Percentiles rank a stretch among this genome's conserved stretches.
These are phyloP conservation scores for Rhizoctonia solani DNA, from an alignment of 1,284 basidiomycete genomes.

Conservation along the genomic window DNA sequence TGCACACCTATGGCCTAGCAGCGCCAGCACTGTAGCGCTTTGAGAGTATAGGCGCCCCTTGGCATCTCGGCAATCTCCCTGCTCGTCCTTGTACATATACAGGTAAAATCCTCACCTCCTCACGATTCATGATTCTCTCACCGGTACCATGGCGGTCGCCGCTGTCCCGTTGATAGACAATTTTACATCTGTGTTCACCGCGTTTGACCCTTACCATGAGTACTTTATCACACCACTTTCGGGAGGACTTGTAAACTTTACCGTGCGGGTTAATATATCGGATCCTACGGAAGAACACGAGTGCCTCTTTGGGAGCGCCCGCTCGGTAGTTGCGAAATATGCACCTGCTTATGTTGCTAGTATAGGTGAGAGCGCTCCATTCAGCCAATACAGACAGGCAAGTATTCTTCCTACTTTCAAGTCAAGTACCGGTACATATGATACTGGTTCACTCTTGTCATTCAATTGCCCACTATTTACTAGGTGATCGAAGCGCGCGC, in stretches of 20 bases:
- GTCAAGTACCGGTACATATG: background rate
- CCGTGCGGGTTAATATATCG: background rate
- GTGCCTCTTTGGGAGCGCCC: background rate
- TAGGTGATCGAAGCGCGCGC: slow-evolving; percentile 24
- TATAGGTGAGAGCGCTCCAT: slow-evolving; percentile 18
- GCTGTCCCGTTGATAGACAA: background rate
- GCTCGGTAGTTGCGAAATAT: slow-evolving; percentile 19
- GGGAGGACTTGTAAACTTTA: slow-evolving; percentile 10
- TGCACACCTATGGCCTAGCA: too few relatives aligned
- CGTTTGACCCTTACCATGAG: slow-evolving; percentile 19
- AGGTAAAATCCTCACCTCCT: too few relatives aligned
- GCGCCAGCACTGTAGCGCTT: too few relatives aligned
- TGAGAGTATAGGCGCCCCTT: too few relatives aligned
- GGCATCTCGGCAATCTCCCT: too few relatives aligned
- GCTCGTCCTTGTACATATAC: too few relatives aligned
- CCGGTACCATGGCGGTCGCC: too few relatives aligned
- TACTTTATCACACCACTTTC: slow-evolving; percentile 6
- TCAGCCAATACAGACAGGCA: slow-evolving; percentile 25
- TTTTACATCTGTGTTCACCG: background rate
- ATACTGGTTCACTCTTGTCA: too few relatives aligned
- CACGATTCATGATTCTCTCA: too few relatives aligned
- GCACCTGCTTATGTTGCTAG: slow-evolving; percentile 13
- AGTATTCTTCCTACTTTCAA: background rate
- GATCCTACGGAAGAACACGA: background rate
- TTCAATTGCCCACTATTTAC: background rate